Evolutionary conservation across 2,329 filamentous ascomycete genomes (phyloP).

Genomic region (Teratosphaeria epicoccoides): DNA sequence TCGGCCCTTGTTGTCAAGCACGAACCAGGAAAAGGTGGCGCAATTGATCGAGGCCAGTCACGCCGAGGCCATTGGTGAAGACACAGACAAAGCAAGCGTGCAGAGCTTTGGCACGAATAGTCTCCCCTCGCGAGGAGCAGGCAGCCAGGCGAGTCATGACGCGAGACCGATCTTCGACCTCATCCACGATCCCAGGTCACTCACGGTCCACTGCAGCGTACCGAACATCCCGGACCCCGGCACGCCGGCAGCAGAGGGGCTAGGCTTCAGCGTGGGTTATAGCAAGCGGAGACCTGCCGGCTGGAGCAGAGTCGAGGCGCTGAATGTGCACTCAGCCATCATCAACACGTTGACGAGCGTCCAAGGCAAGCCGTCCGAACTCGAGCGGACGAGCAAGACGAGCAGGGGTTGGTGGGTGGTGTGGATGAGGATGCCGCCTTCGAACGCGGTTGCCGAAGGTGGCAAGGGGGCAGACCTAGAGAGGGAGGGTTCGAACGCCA

Average conservation of each 20-base stretch:
- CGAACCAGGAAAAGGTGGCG: constrained; percentile 31
- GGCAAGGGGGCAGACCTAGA: background rate
- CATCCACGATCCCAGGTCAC: constrained; percentile 47
- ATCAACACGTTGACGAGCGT: constrained; percentile 47
- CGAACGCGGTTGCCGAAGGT: constrained; percentile 6
- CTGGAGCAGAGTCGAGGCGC: constrained; percentile 48
- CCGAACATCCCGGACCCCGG: constrained; percentile 52
- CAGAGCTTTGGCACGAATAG: constrained; percentile 17
- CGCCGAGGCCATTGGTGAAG: constrained; percentile 10
- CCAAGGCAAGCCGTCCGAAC: constrained; percentile 35
- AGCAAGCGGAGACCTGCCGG: constrained; percentile 13
- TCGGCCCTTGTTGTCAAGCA: constrained; percentile 34
- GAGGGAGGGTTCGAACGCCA: background rate
- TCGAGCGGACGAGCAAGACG: constrained; percentile 53
- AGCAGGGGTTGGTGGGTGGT: constrained; percentile 57
- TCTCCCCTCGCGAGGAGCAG: constrained; percentile 11
- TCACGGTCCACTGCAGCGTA: constrained; percentile 51
- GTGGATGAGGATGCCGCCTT: constrained; percentile 46
- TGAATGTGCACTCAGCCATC: constrained; percentile 52
- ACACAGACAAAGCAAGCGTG: constrained; percentile 20
- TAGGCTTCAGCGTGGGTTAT: constrained; percentile 10
- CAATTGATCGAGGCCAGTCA: constrained; percentile 29
- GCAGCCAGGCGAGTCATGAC: background rate
- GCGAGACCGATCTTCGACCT: constrained; percentile 45
- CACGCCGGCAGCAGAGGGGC: constrained; percentile 30